Evolutionary conservation across 371 early-diverging fungal genomes (phyloP), one percentile per base, ranked within the genome.

Genomic region (Apophysomyces sp.): DNA sequence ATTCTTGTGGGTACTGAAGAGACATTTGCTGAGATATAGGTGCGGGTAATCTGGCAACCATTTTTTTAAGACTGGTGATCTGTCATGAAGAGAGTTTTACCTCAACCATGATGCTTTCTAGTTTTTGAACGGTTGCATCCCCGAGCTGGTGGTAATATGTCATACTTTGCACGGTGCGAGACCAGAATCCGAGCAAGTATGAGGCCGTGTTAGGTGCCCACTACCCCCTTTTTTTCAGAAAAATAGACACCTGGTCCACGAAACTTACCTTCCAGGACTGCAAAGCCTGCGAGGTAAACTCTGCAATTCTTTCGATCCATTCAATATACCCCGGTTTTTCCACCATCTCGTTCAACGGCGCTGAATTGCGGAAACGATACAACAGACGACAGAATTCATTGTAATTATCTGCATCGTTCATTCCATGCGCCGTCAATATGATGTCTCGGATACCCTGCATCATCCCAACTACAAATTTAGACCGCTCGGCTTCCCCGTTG

Each of bases 121-220:
- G 63, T 16, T 82, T 83, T 7, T 77, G 72, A 32, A 80, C 78
- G 0, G 77, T 63, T 5, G 72, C 68, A 18, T 76, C 67, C 13
- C 70, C 72, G 34, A 76, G 58, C 26, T 71, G 69, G 52, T 76
- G 79, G 53, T 82, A 83, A 61, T 84, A 84, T 16, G 78, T 72
- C 76, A 86, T 83, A 30, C 88, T 85, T 18, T 89, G 82, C 2
- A 89, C 84, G 9, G 90, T 83, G 62, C 90, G 86, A 57, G 87
- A 82, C 96, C 96, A 96, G 66, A 95, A 94, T 2, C 89, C 85
- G 52, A 95, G 75, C 27, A 96, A 73, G 69, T 94, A 94, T 28
- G 78, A 69, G 3, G 92, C 75, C 56, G 91, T 92, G 69, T 92
- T 91, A 26, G 91, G 85, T 29, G 89, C 84, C 86, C 90, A 91